Evolutionary conservation across 495 filamentous ascomycete genomes (phyloP), one percentile per base, ranked within the genome.

Genomic region (Aspergillus hancockii): DNA sequence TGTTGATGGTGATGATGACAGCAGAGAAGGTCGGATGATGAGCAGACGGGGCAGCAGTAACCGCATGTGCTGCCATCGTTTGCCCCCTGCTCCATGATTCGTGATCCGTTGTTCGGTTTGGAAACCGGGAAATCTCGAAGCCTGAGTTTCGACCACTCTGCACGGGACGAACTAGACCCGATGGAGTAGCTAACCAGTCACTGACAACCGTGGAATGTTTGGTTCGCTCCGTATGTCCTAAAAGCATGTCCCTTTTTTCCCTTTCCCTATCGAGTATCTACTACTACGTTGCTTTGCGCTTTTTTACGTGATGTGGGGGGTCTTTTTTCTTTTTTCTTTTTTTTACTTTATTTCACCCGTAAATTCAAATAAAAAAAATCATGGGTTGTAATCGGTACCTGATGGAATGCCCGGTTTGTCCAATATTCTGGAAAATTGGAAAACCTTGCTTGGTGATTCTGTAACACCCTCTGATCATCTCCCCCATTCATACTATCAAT

Each of bases 21-120:
- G 10, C 19, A 50, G 47, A 28, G 12, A 8, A 52, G 18, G 49
- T 52, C 49, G 49, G 49, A 52, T 52, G 49, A 52, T 52, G 49
- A 52, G 25, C 18, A 52, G 8, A 23, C 18, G 7, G 6, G 32
- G 25, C 16, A 28, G 49, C 28, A 36, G 16, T 32, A 52, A 32
- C 47, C 22, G 49, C 30, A 34, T 52, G 25, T 52, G 49, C 23
- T 22, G 22, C 43, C 8, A 36, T 31, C 22, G 19, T 31, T 52
- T 36, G 28, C 49, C 49, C 22, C 49, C 9, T 52, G 16, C 31
- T 8, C 16, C 32, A 32, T 45, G 49, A 51, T 51, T 51, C 49
- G 49, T 32, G 25, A 36, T 52, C 32, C 49, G 30, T 34, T 36
- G 23, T 52, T 36, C 18, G 49, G 28, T 52, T 52, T 32, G 28